phyloP scores from a whole-genome alignment of 1,284 basidiomycete genomes.

The Moesziomyces sp. region DNA sequence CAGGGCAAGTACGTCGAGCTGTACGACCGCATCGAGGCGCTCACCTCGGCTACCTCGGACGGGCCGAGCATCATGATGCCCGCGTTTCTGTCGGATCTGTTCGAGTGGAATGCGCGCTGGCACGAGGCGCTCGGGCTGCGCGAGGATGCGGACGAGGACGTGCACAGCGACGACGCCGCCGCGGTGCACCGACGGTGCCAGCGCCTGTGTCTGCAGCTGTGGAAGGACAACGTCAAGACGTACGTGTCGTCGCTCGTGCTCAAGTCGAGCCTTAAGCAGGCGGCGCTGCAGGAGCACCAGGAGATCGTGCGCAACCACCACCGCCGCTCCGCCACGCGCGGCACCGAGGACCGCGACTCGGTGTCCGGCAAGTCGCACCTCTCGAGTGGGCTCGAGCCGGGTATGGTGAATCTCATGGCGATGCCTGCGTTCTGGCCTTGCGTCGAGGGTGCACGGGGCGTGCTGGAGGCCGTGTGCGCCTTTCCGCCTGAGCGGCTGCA shows the following conservation, averaged over 20 bases:
- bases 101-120: slow-evolving; percentile 47
- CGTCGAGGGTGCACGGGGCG: slow-evolving; percentile 40
- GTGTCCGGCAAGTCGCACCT: slow-evolving; percentile 31
- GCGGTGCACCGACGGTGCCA: slow-evolving; percentile 30
- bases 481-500: slow-evolving; percentile 27
- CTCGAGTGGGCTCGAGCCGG: slow-evolving; percentile 28
- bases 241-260: slow-evolving; percentile 48
- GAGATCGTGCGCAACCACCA: slow-evolving; percentile 45
- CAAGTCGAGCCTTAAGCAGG: slow-evolving; percentile 45
- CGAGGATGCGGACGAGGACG: slow-evolving; percentile 35
- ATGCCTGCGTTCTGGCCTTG: slow-evolving; percentile 54
- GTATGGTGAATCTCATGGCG: slow-evolving; percentile 43
- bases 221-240: slow-evolving; percentile 50
- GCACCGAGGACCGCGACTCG: slow-evolving; percentile 40
- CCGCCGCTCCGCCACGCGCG: slow-evolving; percentile 35
- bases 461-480: slow-evolving; percentile 37
- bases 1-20: slow-evolving; percentile 49
- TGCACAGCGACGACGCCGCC: slow-evolving; percentile 19
- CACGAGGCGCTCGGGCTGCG: slow-evolving; percentile 32
- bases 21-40: slow-evolving; percentile 43
- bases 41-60: slow-evolving; percentile 37
- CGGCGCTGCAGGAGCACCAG: slow-evolving; percentile 43
- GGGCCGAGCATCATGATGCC: slow-evolving; percentile 51
- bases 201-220: slow-evolving; percentile 35
- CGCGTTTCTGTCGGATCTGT: slow-evolving; percentile 41